Evolutionary conservation across 164 flowering plant genomes (phyloP).

Genomic region (Brasenia schreberi): DNA sequence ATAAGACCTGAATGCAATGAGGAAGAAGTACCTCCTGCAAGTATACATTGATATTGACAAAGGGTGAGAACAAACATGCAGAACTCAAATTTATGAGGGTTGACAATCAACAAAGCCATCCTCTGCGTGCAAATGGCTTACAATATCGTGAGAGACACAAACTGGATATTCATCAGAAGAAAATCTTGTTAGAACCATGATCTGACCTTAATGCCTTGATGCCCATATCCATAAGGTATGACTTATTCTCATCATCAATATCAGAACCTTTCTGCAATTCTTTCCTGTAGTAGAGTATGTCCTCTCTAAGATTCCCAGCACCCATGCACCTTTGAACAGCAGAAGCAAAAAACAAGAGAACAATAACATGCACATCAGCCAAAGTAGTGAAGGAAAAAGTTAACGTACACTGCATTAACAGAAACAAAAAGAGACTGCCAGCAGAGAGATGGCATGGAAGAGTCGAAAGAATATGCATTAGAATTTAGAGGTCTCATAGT

Average conservation of each 20-base stretch:
- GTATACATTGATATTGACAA: no score
- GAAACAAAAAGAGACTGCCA: background rate
- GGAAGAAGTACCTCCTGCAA: slow-evolving; percentile 86
- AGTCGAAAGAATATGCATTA: no score
- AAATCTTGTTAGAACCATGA: background rate
- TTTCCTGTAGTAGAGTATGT: slow-evolving; percentile 50
- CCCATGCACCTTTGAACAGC: slow-evolving; percentile 66
- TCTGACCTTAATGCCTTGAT: slow-evolving; percentile 80
- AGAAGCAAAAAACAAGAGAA: background rate
- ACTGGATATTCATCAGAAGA: background rate
- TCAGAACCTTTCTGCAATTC: slow-evolving; percentile 43
- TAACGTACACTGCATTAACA: background rate
- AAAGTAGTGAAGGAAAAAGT: background rate
- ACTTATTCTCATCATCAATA: slow-evolving; percentile 49
- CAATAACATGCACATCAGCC: background rate
- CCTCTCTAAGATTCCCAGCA: slow-evolving; percentile 79
- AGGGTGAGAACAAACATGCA: background rate
- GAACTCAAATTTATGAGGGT: background rate
- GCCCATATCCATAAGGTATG: slow-evolving; percentile 74
- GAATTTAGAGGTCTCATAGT: no score
- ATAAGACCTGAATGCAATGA: slow-evolving; percentile 77
- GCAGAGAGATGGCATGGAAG: no score
- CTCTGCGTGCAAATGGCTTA: no score
- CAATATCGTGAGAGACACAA: no score
- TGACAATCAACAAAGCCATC: background rate